Evolutionary conservation across 177 flowering plant genomes (phyloP), one percentile per base, ranked within the genome.

Genomic region (Vitis hybrid): DNA sequence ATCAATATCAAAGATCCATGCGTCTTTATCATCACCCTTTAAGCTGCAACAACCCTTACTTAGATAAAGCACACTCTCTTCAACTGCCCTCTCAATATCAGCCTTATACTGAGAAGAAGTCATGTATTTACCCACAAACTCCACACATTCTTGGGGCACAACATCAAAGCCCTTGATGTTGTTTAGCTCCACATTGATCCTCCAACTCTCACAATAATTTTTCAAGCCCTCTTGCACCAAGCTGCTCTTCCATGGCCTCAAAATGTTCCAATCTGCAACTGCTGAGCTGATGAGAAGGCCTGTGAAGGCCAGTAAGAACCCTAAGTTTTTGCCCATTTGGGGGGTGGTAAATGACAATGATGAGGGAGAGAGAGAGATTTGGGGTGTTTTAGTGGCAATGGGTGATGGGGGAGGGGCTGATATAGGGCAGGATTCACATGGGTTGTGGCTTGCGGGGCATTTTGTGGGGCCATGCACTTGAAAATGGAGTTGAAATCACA

Each of bases 201-300:
- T 86, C 90, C 93, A 91, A 48, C 91, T 23, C 83, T 91, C 97
- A 70, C 97, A 91, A 71, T 85, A 88, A 49, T 80, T 87, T 23
- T 88, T 91, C 74, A 89, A 67, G 74, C 77, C 82, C 54, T 73
- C 71, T 7, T 70, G 69, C 17, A 69, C 70, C 78, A 59, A 56
- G 4, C 60, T 72, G 80, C 52, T 17, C 52, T 55, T 48, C 61
- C 40, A 40, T 66, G 26, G 82, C 26, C 69, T 74, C 84, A 91
- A 54, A 57, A 88, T 88, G 82, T 80, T 91, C 91, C 97, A 23
- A 23, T 88, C 61, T 23, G 85, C 84, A 5, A 61, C 71, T 17
- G 67, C 77, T 10, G 67, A 58, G 26, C 71, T 50, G 56, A 70
- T 23, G 26, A 72, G 54, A 82, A 63, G 26, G 68, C 69, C 63